phyloP scores from a whole-genome alignment of 2,329 filamentous ascomycete species.

The Monosporascus sp. region DNA sequence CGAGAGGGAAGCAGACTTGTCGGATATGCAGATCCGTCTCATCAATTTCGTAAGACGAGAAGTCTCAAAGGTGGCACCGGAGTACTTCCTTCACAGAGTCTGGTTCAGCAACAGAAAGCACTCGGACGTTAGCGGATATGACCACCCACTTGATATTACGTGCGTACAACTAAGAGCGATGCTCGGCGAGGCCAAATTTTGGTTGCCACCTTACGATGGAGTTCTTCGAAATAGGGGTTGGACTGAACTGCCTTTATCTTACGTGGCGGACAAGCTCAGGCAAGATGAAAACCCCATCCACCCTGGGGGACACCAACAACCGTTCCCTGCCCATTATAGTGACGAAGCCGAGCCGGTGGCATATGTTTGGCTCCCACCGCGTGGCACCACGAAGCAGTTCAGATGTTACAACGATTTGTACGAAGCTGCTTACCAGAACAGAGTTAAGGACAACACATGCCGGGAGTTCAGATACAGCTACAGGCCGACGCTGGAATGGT shows the following conservation, averaged over 20 bases:
- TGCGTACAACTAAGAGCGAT: constrained; percentile 31
- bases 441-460: constrained; percentile 10
- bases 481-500: constrained; percentile 47
- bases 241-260: constrained; percentile 23
- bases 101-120: constrained; percentile 34
- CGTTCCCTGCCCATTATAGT: constrained; percentile 16
- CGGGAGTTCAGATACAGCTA: constrained; percentile 35
- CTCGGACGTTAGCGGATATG: constrained; percentile 22
- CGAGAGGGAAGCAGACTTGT: constrained; percentile 25
- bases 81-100: constrained; percentile 32
- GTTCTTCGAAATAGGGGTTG: constrained; percentile 32
- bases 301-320: constrained; percentile 4
- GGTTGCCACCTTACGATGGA: constrained; percentile 29
- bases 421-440: constrained; percentile 26
- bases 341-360: constrained; percentile 23
- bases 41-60: constrained; percentile 31
- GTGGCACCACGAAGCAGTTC: constrained; percentile 18
- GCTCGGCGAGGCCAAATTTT: constrained; percentile 24
- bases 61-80: constrained; percentile 23
- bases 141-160: constrained; percentile 37
- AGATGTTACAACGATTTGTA: constrained; percentile 41
- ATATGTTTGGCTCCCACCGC: constrained; percentile 44
- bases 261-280: not conserved
- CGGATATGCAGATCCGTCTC: constrained; percentile 39
- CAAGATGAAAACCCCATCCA: not conserved